A percentile compares a stretch with the other conserved stretches of the same genome.
Evolutionary conservation across 2,329 filamentous ascomycete genomes (phyloP).

Genomic region (Alternaria triticimaculans): DNA sequence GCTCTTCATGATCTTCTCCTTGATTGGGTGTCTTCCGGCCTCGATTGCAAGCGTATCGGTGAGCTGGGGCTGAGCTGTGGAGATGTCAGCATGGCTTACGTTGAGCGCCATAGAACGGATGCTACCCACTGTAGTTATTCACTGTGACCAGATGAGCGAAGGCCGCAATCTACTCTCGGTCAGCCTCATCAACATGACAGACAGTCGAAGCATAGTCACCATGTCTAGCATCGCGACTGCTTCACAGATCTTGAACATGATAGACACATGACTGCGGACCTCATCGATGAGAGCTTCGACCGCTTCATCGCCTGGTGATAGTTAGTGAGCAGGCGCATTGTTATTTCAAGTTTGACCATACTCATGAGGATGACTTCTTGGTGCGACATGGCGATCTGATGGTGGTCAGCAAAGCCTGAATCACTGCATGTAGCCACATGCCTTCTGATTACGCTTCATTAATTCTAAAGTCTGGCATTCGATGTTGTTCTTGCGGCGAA

Average conservation of each 20-base stretch:
- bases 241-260: constrained; percentile 84
- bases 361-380: constrained; percentile 85
- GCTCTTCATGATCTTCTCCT: constrained; percentile 72
- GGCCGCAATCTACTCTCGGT: constrained; percentile 31
- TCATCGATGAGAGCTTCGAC: constrained; percentile 74
- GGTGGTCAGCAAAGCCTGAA: constrained; percentile 1
- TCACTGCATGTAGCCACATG: background rate
- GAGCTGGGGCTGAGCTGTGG: constrained; percentile 68
- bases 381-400: constrained; percentile 77
- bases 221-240: constrained; percentile 88
- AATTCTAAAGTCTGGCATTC: constrained; percentile 89
- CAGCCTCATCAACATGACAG: constrained; percentile 2
- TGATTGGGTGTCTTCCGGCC: constrained; percentile 77
- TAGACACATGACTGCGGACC: constrained; percentile 74
- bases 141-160: constrained; percentile 69
- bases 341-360: constrained; percentile 5
- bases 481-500: constrained; percentile 73
- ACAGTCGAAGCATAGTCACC: constrained; percentile 53
- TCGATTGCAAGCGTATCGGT: constrained; percentile 74
- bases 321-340: constrained; percentile 2
- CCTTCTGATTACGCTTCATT: constrained; percentile 73
- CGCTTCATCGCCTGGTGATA: constrained; percentile 64
- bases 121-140: constrained; percentile 60
- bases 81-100: constrained; percentile 6
- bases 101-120: background rate